Evolutionary conservation across 1,284 basidiomycete species (phyloP), one percentile per base, ranked within the genome.

Genomic region (Neotropicomus parvogracilis): DNA sequence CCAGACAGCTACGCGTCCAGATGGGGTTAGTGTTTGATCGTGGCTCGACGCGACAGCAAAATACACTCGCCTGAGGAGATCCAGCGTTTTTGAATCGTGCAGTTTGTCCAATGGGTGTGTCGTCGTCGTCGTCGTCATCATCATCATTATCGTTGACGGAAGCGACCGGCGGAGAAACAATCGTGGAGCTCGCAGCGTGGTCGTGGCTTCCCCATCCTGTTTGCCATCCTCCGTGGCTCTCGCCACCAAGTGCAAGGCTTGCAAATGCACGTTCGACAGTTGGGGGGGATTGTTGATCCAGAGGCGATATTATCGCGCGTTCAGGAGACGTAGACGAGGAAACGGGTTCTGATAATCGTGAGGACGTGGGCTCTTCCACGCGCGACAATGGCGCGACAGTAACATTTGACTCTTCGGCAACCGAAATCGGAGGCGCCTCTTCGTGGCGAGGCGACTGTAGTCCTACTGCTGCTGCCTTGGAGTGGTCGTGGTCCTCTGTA

Each of bases 71-170:
- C 45, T 55, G 58, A 44, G 66, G 65, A 20, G 64, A 64, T 13
- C 64, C 59, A 28, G 52, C 58, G 4, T 60, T 65, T 59, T 59
- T 50, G 59, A 68, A 59, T 53, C 69, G 69, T 52, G 75, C 62
- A 14, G 77, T 75, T 65, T 83, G 80, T 28, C 79, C 70, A 55
- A 85, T 83, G 6, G 85, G 85, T 52, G 78, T 84, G 64, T 88
- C 84, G 54, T 87, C 85, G 52, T 88, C 82, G 28, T 83, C 83
- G 3, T 85, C 81, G 12, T 80, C 24, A 8, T 24, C 24, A 24
- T 24, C 24, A 8, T 24, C 24, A 24, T 24, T 24, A 21, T 67
- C 31, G 17, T 65, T 42, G 54, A 44, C n/a, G 3, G 49, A 24
- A 21, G 47, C n/a, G 17, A 24, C 31, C 10, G 62, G 36, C 3